Base-by-base conservation (phyloP, 164 flowering plant species). In the Vitis amurensis region DNA sequence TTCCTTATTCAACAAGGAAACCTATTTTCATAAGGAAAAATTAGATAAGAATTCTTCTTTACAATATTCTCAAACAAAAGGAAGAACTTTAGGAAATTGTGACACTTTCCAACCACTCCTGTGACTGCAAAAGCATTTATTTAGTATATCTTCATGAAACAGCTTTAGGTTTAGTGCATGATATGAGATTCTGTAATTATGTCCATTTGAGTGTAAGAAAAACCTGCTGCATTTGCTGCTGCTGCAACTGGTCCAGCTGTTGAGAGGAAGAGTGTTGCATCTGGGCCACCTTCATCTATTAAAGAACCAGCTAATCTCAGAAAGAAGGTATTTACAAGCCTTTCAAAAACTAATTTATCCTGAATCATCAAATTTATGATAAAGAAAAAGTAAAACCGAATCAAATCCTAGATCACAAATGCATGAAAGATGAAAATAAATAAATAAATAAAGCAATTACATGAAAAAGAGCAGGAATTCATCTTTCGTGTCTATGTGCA, bases 201-300 rank as follows among this genome's bases (percentile, higher is more conserved):
- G 12, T n/a, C n/a, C 2, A 63, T 53, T 3, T 37, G 44, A 37
- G 7, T 37, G 44, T 37, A 78, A 74, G 68, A n/a, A 66, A 60
- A 76, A 86, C 93, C 92, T 87, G 88, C 67, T 83, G 91, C 75
- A 75, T 77, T 79, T 86, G 94, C 71, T 81, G 90, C 76, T 81
- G 92, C 78, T 83, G 95, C 79, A 87, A 72, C 79, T 89, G 93
- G 55, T 90, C 93, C 71, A 84, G 90, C 51, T 84, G 97, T 77
- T 89, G 92, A 69, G 88, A 85, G 58, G 93, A 82, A 48, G 88
- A 68, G 59, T 89, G 88, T 66, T 77, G 92, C 85, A 86, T 74
- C 68, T 84, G 92, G 50, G 74, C 59, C 82, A 89, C 83, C 73
- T 89, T 91, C 82, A 88, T 83, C 93, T 89, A 83, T 76, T 61